Conservation (phyloP, 1,284 basidiomycete genomes). For the Puccinia hordei region DNA sequence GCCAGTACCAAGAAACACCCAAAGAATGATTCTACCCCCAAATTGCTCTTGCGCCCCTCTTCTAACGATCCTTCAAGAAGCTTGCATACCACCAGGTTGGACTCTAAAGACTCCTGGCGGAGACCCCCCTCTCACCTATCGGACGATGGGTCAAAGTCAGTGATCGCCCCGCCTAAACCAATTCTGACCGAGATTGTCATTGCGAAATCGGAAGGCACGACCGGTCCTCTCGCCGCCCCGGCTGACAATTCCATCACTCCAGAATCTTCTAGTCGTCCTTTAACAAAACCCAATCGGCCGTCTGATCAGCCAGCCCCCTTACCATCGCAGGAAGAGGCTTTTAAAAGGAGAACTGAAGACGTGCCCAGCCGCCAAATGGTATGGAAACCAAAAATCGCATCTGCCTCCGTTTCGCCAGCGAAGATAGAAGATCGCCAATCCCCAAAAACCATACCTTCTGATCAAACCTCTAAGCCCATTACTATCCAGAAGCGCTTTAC, state of each 20-base stretch:
- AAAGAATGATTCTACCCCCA: constrained; percentile 12
- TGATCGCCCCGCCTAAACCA: background rate
- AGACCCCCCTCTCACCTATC: constrained; percentile 23
- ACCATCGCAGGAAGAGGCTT: constrained; percentile 44
- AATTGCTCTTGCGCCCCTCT: constrained; percentile 14
- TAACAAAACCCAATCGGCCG: background rate
- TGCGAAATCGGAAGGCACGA: background rate
- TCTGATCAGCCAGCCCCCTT: background rate
- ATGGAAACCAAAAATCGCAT: constrained; percentile 19
- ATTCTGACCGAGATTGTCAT: background rate
- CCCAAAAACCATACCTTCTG: background rate
- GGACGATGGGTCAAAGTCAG: background rate
- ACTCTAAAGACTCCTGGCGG: constrained; percentile 45
- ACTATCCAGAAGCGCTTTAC: constrained; percentile 16
- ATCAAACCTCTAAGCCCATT: background rate
- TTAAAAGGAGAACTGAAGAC: constrained; percentile 23
- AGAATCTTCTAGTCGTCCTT: constrained; percentile 1
- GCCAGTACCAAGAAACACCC: constrained; percentile 1
- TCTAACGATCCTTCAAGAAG: constrained; percentile 6
- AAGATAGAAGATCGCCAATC: constrained; percentile 12
- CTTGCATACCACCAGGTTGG: background rate
- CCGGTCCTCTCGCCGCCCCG: constrained; percentile 8
- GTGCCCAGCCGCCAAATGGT: background rate
- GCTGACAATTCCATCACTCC: background rate
- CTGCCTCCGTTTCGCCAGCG: background rate